Percentiles rank a stretch among this genome's conserved stretches.
Evolutionary conservation across 2,329 filamentous ascomycete genomes (phyloP).

Genomic region (Elsinoe australis): DNA sequence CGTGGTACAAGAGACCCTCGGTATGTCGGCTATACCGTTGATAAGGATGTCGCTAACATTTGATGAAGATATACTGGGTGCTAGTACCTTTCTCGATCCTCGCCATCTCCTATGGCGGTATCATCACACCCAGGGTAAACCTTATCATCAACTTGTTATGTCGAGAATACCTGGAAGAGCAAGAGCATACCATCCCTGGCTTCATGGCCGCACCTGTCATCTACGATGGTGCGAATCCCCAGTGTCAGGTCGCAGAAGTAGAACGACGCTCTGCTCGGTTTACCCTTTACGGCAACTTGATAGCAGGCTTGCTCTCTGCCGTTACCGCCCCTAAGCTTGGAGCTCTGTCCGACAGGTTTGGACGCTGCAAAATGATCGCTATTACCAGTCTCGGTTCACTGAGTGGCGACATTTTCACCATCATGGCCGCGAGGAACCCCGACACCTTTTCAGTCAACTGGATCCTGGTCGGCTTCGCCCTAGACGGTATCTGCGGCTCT

Average conservation of each 20-base stretch:
- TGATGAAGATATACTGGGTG: conserved; percentile 66
- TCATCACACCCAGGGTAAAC: conserved; percentile 79
- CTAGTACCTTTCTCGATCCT: conserved; percentile 72
- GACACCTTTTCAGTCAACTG: conserved; percentile 67
- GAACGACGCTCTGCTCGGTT: conserved; percentile 72
- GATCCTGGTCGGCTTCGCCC: conserved; percentile 65
- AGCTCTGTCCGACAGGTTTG: conserved; percentile 76
- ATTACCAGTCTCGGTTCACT: conserved; percentile 69
- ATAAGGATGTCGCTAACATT: neutral
- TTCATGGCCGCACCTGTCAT: conserved; percentile 57
- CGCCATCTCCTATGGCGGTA: conserved; percentile 77
- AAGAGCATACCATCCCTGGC: conserved; percentile 50
- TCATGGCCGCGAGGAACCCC: conserved; percentile 68
- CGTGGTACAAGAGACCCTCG: conserved; percentile 57
- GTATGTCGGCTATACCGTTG: neutral
- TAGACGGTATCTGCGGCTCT: conserved; percentile 80
- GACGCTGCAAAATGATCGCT: conserved; percentile 66
- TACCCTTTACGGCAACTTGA: conserved; percentile 64
- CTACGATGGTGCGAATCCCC: conserved; percentile 60
- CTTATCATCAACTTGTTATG: conserved; percentile 80
- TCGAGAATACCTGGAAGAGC: conserved; percentile 68
- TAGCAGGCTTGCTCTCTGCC: conserved; percentile 69
- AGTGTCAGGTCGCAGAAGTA: conserved; percentile 73
- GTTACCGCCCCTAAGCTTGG: conserved; percentile 77
- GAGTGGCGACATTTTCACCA: conserved; percentile 64